Base-by-base conservation (phyloP, 2,329 filamentous ascomycete genomes). In the Penicillium sp. region DNA sequence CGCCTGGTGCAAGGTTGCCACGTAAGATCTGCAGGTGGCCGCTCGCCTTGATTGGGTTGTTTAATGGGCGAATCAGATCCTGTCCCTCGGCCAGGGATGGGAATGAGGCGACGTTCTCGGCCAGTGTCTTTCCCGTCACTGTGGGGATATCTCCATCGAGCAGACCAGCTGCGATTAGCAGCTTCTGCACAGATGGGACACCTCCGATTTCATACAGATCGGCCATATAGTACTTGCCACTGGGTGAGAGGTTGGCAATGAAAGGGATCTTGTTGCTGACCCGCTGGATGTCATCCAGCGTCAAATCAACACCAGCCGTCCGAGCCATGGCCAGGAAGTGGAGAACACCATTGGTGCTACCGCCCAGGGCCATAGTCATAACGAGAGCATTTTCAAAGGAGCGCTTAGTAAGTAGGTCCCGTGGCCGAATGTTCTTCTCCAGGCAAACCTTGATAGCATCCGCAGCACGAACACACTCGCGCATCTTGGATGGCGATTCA, bases 251-350 rank as follows among this genome's bases (percentile, higher is more conserved):
- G 70, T 96, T 88, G 1, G 92, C 92, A 37, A 96, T 86, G 77
- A 91, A 93, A 0, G 92, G 92, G 1, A 92, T 91, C 71, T 90
- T 89, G 77, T 93, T 84, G 70, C 87, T 90, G 42, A 92, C 88
- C 61, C 89, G 83, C 73, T 93, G 89, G 68, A 96, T 83, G 73
- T 96, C 92, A 72, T 94, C 90, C 37, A 96, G 79, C 0, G 87
- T 89, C 13, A 96, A 80, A 6, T 85, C 80, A 1, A 96, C 88
- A 62, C 87, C 89, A 37, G 91, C 92, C 0, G 90, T 90, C 70
- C 89, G 88, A 41, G 92, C 92, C 88, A 96, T 96, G 66, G 92
- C 92, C 48, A 96, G 84, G 71, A 95, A 88, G 74, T 96, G 92
- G 54, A 96, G 82, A 3, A 96, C 90, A 35, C 89, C 90, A 73